Evolutionary conservation across 805 yeast genomes (phyloP).

Genomic region (Metschnikowia peoriensis): DNA sequence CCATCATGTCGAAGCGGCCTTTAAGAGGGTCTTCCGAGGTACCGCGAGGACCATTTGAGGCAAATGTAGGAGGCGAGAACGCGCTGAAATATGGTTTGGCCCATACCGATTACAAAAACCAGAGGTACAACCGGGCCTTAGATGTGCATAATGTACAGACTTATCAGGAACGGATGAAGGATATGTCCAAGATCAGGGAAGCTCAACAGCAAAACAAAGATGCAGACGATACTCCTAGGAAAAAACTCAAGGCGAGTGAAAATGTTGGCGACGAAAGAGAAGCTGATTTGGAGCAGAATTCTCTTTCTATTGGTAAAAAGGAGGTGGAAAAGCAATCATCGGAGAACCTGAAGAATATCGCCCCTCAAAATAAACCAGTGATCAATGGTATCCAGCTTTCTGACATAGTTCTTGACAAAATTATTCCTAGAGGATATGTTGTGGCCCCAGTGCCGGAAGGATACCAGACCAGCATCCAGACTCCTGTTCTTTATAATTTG

Average conservation of each 20-base stretch:
- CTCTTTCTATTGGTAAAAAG: not conserved
- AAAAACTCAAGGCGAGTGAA: not conserved
- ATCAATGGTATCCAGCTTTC: slow-evolving; percentile 26
- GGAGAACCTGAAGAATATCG: not conserved
- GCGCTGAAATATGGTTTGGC: slow-evolving; percentile 14
- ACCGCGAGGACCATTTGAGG: slow-evolving; percentile 22
- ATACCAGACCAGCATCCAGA: slow-evolving; percentile 22
- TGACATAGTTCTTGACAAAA: slow-evolving; percentile 43
- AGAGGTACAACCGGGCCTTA: slow-evolving; percentile 27
- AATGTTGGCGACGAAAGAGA: not conserved
- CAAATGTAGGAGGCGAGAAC: not conserved
- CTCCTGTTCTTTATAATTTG: slow-evolving; percentile 49
- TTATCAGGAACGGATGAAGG: slow-evolving; percentile 17
- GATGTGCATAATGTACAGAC: slow-evolving; percentile 20
- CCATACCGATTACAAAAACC: slow-evolving; percentile 44
- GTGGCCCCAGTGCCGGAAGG: slow-evolving; percentile 43
- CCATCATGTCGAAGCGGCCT: slow-evolving; percentile 18
- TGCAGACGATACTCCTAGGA: not conserved
- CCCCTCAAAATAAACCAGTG: not conserved
- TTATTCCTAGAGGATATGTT: slow-evolving; percentile 55
- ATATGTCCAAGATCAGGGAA: slow-evolving; percentile 1
- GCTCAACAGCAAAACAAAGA: not conserved
- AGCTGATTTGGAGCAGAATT: not conserved
- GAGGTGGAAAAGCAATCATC: not conserved
- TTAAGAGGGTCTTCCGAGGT: slow-evolving; percentile 40